Evolutionary conservation across 2,329 filamentous ascomycete species (phyloP).

Genomic region (Ophiostoma pallidulum): DNA sequence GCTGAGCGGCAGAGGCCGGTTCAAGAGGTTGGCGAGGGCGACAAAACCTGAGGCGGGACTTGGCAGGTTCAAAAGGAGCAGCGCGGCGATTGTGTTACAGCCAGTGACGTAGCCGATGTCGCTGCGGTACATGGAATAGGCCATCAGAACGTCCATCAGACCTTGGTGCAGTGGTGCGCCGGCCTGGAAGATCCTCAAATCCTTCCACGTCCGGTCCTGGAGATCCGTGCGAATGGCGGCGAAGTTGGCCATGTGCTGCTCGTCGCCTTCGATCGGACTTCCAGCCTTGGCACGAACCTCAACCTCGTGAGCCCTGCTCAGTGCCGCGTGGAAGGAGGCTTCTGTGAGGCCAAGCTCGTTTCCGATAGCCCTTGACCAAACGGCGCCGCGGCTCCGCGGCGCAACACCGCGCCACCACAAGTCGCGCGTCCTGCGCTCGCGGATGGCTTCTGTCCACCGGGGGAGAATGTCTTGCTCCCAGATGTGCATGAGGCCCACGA

Average conservation of each 20-base stretch:
- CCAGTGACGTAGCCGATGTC: slow-evolving; percentile 71
- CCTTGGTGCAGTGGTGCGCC: slow-evolving; percentile 57
- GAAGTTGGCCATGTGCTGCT: slow-evolving; percentile 51
- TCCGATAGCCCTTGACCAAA: slow-evolving; percentile 63
- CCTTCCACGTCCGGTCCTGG: slow-evolving; percentile 54
- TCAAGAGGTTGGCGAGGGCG: slow-evolving; percentile 66
- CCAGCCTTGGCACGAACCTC: slow-evolving; percentile 46
- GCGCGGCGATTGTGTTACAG: slow-evolving; percentile 65
- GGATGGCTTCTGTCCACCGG: slow-evolving; percentile 63
- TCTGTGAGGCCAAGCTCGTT: slow-evolving; percentile 62
- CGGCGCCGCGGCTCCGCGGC: slow-evolving; percentile 56
- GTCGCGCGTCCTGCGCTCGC: slow-evolving; percentile 60
- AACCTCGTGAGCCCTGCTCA: slow-evolving; percentile 55
- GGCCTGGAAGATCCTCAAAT: slow-evolving; percentile 62
- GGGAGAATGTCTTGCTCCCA: slow-evolving; percentile 73
- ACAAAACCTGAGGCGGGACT: slow-evolving; percentile 56
- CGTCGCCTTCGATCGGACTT: slow-evolving; percentile 44
- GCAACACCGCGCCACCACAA: slow-evolving; percentile 77
- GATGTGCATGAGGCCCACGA: slow-evolving; percentile 46
- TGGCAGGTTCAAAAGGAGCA: slow-evolving; percentile 63
- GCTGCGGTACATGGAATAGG: slow-evolving; percentile 72
- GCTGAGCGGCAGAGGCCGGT: slow-evolving; percentile 63
- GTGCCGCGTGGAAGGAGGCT: slow-evolving; percentile 59
- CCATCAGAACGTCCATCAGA: slow-evolving; percentile 63
- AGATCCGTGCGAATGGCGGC: slow-evolving; percentile 55